Conservation (phyloP, 139 green algal species). For the Desmodesmus armatus region DNA sequence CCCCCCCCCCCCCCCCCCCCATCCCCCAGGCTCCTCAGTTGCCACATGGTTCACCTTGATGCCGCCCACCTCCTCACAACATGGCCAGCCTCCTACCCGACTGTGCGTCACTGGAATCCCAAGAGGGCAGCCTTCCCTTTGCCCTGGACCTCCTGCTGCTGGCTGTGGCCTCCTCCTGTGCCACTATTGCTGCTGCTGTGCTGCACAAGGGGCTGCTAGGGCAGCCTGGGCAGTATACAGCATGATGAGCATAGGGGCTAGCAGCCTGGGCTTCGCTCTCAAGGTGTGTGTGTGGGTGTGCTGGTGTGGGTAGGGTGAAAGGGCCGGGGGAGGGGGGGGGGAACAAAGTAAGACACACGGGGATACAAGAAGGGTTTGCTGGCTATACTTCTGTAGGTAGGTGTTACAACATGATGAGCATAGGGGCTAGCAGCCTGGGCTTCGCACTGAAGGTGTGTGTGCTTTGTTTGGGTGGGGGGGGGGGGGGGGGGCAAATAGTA, state of each 20-base stretch:
- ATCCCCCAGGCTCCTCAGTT: too few species aligned
- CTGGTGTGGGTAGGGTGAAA: too few species aligned
- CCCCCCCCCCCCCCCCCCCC: too few species aligned
- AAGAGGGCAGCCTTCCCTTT: slow-evolving; percentile 23
- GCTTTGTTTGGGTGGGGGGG: too few species aligned
- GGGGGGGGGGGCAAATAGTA: too few species aligned
- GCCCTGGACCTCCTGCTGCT: slow-evolving; percentile 43
- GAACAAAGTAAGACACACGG: too few species aligned
- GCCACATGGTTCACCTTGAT: slow-evolving; percentile 56
- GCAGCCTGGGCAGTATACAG: slow-evolving; percentile 49
- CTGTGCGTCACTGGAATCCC: slow-evolving; percentile 44
- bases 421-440: slow-evolving; percentile 44
- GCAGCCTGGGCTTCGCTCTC: slow-evolving; percentile 47
- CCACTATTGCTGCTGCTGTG: slow-evolving; percentile 14
- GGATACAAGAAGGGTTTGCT: too few species aligned
- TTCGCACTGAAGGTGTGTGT: too few species aligned
- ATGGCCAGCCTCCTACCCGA: slow-evolving; percentile 52
- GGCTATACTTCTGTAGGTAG: too few species aligned
- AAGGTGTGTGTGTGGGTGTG: too few species aligned
- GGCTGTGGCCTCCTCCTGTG: slow-evolving; percentile 1
- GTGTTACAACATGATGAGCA: slow-evolving; percentile 51
- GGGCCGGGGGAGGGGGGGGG: too few species aligned
- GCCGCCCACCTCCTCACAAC: slow-evolving; percentile 57
- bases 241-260: slow-evolving; percentile 48
- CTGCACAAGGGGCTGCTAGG: slow-evolving; percentile 32